Evolutionary conservation across 164 flowering plant genomes (phyloP), one percentile per base, ranked within the genome.

Genomic region (Litsea cubeba): DNA sequence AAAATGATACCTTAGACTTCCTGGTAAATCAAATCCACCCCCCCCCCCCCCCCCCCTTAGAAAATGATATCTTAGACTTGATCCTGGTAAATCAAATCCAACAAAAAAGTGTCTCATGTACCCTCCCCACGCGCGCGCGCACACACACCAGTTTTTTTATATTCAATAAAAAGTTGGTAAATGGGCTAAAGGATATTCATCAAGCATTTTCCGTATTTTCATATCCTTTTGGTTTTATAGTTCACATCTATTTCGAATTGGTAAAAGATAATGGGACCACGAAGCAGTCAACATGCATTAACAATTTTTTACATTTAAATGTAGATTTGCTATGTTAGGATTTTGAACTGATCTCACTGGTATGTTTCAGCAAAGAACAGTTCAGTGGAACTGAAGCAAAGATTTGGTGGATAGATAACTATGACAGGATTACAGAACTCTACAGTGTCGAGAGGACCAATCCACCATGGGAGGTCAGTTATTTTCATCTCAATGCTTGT

Each of bases 361-460:
- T 4, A 4, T 4, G 15, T 64, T 64, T 25, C 67, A 64, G 67
- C 35, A 23, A 64, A 64, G 35, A 64, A 5, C 3, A 23, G 30
- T 64, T 64, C 24, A 64, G 25, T 12, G 25, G 28, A 2, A n/a
- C 12, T 12, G 14, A 64, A 64, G 67, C 67, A 2, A 64, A 22
- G 35, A 64, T 28, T 6, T 64, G 67, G 67, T 64, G 67, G 67
- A 25, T 28, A 7, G 28, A 64, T 23, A 64, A 64, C 67, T 64
- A 25, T 5, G 67, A 64, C 11, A 64, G 5, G 67, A 25, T 64
- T 23, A 64, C 26, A 28, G 67, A 64, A 64, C 67, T 64, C 67
- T 64, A 64, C 67, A 64, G 15, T 28, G 30, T 64, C 32, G 28
- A 23, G 26, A 23, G 67, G 15, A 23, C 30, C 14, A 3, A 15